A percentile compares a stretch with the other conserved stretches of the same genome.
Conservation (phyloP, 345 rosid species). For the Gossypium ekmanianum region DNA sequence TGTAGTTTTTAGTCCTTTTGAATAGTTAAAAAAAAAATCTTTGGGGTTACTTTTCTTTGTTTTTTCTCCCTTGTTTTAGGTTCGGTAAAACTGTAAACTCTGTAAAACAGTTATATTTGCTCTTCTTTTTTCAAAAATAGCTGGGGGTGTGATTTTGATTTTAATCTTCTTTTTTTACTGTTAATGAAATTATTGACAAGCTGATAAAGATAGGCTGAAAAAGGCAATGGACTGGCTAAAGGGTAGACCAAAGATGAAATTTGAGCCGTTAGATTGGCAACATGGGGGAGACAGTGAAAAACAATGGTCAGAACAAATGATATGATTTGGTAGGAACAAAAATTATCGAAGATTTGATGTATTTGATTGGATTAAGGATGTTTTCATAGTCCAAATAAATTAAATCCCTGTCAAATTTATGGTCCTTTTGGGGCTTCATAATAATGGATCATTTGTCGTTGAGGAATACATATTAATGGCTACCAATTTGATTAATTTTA, state of each 20-base stretch:
- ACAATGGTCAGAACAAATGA: neutral
- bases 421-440: too few relatives aligned
- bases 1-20: neutral
- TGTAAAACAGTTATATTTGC: too few relatives aligned
- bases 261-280: slow-evolving; percentile 14
- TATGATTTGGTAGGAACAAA: neutral
- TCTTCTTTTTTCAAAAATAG: too few relatives aligned
- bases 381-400: neutral
- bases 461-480: too few relatives aligned
- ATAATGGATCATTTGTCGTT: too few relatives aligned
- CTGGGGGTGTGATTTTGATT: too few relatives aligned
- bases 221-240: neutral
- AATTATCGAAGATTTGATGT: slow-evolving; percentile 11
- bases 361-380: neutral
- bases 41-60: neutral
- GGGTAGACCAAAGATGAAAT: slow-evolving; percentile 12
- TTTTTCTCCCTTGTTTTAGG: neutral
- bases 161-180: neutral
- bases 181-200: too few relatives aligned
- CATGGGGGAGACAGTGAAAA: neutral
- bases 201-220: neutral
- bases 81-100: slow-evolving; percentile 12
- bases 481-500: too few relatives aligned
- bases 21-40: neutral
- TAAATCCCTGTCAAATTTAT: neutral